Evolutionary conservation across 2,329 filamentous ascomycete genomes (phyloP), one percentile per base, ranked within the genome.

Genomic region (Arthrobotrys megalospora): DNA sequence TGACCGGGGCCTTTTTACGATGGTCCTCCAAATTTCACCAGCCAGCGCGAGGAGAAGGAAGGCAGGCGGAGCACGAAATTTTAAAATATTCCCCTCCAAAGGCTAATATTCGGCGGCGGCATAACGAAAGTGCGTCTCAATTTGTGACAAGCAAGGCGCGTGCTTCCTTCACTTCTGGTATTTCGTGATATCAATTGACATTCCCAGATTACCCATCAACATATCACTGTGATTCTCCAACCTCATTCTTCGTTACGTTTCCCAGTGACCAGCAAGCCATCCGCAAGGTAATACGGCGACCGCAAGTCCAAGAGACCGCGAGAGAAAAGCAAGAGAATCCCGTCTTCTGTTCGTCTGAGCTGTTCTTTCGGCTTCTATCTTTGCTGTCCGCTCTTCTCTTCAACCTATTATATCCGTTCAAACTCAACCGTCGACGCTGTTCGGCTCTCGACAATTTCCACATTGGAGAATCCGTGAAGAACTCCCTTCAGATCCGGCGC

Each of bases 401-500:
- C 55, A 19, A 66, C 72, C 72, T 77, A 77, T 70, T 77, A 78
- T 72, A 71, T 78, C 62, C 45, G 12, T 45, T 16, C 43, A 78
- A 67, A 48, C 53, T 19, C 24, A 69, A 43, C 38, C 34, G 48
- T 38, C 50, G 62, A 69, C 36, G 34, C 58, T 43, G 50, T 69
- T 48, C 43, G 55, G 19, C 60, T 78, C 73, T 53, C 70, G 45
- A 50, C 55, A 52, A 70, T 70, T 77, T 66, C 73, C 73, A 55
- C 32, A 64, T 65, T 63, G 60, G 66, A 63, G 38, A 52, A 38
- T 36, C 21, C 21, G n/a, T 47, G 72, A 77, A 78, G 75, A 78
- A 78, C 75, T 78, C 75, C 63, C 71, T 52, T 68, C 67, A 24
- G 53, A 68, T 68, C 45, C 67, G 67, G 75, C 75, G 67, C 75